Base-by-base conservation (phyloP, 768 basidiomycete species). In the Tephrocybe sp. region DNA sequence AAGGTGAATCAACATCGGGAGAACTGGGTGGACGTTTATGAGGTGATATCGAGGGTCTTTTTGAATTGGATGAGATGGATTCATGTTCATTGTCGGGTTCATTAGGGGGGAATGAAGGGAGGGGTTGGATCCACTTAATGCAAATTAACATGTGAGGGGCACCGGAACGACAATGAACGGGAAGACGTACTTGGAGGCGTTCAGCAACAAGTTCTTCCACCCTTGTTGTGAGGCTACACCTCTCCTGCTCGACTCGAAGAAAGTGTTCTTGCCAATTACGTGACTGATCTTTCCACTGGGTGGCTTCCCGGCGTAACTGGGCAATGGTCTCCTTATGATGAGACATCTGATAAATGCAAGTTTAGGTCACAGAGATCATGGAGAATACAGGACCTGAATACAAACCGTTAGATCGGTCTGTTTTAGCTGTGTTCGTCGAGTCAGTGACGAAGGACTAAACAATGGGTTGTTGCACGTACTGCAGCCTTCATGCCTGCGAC, bases 251-350 rank as follows among this genome's bases (percentile, higher is more conserved):
- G 37, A 87, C 84, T 13, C 86, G 80, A 30, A 84, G 69, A 63
- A 87, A 89, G 57, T 88, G 86, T 18, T 87, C 87, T 63, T 89
- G 89, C 88, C 88, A 90, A 57, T 85, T 85, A 45, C 74, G 72
- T 0, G 86, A 79, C 57, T 89, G 88, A 42, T 84, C 80, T 64
- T 87, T 88, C 86, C 86, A 88, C 45, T 89, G 86, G 0, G 66
- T 69, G 0, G 79, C 71, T 61, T 91, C 87, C 41, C 84, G 75
- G 21, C 80, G 78, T 25, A 89, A 71, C 46, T 82, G 82, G 1
- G 73, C 62, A 44, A 87, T 81, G 5, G 80, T 80, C 41, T 86
- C 82, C 12, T 72, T 68, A 55, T 86, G 80, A 57, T 84, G 80
- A 7, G 73, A 65, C 43, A 81, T 74, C 86, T 87, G 15, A n/a